phyloP scores from a whole-genome alignment of 2,329 filamentous ascomycete species.

The Penicillium sp. region DNA sequence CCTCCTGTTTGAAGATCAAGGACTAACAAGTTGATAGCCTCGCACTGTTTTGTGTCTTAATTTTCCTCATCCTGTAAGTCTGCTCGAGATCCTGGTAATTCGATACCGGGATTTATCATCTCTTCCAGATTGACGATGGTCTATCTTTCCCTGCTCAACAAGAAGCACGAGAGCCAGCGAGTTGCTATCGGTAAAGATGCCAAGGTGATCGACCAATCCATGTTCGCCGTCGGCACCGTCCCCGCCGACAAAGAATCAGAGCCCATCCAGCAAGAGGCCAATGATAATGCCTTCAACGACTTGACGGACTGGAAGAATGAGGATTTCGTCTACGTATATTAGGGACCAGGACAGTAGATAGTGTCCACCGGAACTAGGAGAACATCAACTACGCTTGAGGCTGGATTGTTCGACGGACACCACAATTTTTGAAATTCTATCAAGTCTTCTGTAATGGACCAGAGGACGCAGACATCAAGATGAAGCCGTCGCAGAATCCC shows the following conservation, averaged over 20 bases:
- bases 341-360: background rate
- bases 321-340: constrained; percentile 62
- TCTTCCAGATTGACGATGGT: constrained; percentile 36
- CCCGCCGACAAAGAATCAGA: constrained; percentile 30
- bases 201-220: constrained; percentile 58
- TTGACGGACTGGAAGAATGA: constrained; percentile 61
- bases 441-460: too few species aligned
- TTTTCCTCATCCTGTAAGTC: constrained; percentile 49
- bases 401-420: background rate
- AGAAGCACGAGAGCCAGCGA: constrained; percentile 53
- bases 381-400: too few species aligned
- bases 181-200: constrained; percentile 60
- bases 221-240: constrained; percentile 45
- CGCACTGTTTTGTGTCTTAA: constrained; percentile 59
- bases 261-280: constrained; percentile 28
- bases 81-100: background rate
- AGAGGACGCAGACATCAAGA: too few species aligned
- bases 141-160: constrained; percentile 56
- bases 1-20: background rate
- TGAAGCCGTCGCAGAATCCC: too few species aligned
- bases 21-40: constrained; percentile 38
- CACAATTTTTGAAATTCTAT: background rate
- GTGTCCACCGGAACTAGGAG: background rate
- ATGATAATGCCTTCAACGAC: constrained; percentile 57
- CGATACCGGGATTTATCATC: constrained; percentile 1